Base-by-base conservation (phyloP, 495 filamentous ascomycete genomes). In the Astrothelium macrocarpum region DNA sequence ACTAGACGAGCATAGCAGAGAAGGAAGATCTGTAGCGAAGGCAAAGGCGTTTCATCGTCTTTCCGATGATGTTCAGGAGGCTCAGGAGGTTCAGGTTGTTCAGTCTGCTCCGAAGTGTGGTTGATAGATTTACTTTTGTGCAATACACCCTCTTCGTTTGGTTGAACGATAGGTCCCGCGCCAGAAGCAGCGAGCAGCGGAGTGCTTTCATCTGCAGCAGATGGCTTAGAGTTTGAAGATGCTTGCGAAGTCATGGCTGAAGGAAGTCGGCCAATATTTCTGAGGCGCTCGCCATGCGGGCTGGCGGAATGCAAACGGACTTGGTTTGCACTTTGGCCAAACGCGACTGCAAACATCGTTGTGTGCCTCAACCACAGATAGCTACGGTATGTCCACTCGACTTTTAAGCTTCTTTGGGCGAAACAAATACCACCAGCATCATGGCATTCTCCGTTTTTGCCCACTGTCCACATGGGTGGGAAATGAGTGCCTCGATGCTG, bases 1-100 rank as follows among this genome's bases (percentile, higher is more conserved):
- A 88, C 72, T n/a, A 85, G 71, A 11, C 86, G 79, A 1, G 84
- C 82, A 70, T 81, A 87, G 74, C 87, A 89, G 25, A 90, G 81
- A 2, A 87, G 71, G 45, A 85, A 66, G 45, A 90, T 81, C 69
- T 90, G 87, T 11, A 65, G 25, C 60, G 75, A 74, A 12, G 85
- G 86, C 16, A 90, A 66, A 10, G 84, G 80, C 26, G 70, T 74
- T 34, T 72, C 71, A 32, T 72, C 68, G 39, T 71, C 69, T 16
- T 76, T 26, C 5, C 7, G 23, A 11, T 56, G 49, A n/a, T n/a
- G n/a, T n/a, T n/a, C n/a, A n/a, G n/a, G n/a, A n/a, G n/a, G n/a
- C n/a, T n/a, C n/a, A n/a, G n/a, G n/a, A n/a, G n/a, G n/a, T n/a
- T n/a, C n/a, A n/a, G n/a, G n/a, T n/a, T n/a, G 12, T 26, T 25